Base-by-base conservation (phyloP, 208 protist genomes). In the Phytomonas francai region DNA sequence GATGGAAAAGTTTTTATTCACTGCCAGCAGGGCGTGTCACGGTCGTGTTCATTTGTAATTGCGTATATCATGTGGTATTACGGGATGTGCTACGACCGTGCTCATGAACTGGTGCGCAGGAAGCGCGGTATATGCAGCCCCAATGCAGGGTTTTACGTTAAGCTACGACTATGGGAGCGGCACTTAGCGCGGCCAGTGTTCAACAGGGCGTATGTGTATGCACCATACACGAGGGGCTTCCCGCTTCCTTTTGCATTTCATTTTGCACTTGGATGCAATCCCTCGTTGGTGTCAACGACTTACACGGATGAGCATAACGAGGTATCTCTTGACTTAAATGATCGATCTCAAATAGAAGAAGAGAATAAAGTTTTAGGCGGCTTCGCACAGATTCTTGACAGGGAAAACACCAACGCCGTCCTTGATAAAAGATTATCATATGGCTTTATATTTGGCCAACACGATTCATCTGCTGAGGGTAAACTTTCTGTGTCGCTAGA, bases 11-110 rank as follows among this genome's bases (percentile, higher is more conserved):
- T 92, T 27, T 94, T 97, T 56, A 84, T 98, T 36, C 96, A 98
- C 76, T 98, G 96, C 71, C 93, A 98, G 58, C 95, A 98, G 68
- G 95, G 95, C 63, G 93, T 97, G 22, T 97, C 90, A 3, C 91
- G 93, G 29, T 93, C 88, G 9, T 94, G 84, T 73, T 88, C 90
- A 2, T 87, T 96, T 62, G 78, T 96, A 8, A 95, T 98, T 71
- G 83, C 87, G 16, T 97, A 95, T 74, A 63, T 97, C 14, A 98
- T 98, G 92, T 96, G 89, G 90, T 72, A 85, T 63, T 30, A 84
- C 19, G 84, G 83, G 0, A 49, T 90, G 49, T 92, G 78, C 79
- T 97, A 93, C 78, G 85, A 96, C 45, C 63, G 73, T 27, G 89
- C 88, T 12, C 95, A 91, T 74, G 79, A 90, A 54, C 72, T 85